phyloP scores from a whole-genome alignment of 352 stramenopile species.

The Globisporangium alternatum region DNA sequence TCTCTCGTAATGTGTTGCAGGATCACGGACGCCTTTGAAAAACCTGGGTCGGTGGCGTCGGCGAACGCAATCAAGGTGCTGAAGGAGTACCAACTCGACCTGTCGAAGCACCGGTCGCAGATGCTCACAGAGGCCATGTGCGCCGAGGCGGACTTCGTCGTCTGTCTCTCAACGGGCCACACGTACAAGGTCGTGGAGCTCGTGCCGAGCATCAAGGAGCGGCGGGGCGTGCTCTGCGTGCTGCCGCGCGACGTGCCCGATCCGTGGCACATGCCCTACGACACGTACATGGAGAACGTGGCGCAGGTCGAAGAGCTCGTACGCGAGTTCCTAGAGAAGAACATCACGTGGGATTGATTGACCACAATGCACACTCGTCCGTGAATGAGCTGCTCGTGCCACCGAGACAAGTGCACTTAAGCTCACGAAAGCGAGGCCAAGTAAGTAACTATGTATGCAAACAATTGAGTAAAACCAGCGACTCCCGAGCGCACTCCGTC shows the following conservation, averaged over 20 bases:
- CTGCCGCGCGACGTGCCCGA: constrained; percentile 68
- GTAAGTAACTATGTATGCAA: constrained; percentile 9
- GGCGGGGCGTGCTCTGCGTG: constrained; percentile 48
- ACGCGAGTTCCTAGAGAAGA: constrained; percentile 69
- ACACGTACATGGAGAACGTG: constrained; percentile 81
- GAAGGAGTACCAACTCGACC: constrained; percentile 73
- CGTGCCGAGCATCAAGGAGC: constrained; percentile 58
- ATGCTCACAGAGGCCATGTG: constrained; percentile 68
- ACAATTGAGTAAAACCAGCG: not conserved
- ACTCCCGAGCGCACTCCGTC: too few species aligned
- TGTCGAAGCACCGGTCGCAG: constrained; percentile 63
- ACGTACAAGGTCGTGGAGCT: constrained; percentile 62
- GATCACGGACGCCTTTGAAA: constrained; percentile 72
- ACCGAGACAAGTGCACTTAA: not conserved
- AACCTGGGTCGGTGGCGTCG: constrained; percentile 58
- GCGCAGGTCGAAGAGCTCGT: constrained; percentile 72
- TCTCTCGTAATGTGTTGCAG: constrained; percentile 22
- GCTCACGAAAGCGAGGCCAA: not conserved
- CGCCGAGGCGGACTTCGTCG: constrained; percentile 62
- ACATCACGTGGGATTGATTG: constrained; percentile 37
- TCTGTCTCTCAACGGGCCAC: constrained; percentile 67
- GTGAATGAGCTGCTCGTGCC: not conserved
- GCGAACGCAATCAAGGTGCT: constrained; percentile 61
- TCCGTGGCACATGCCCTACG: constrained; percentile 82
- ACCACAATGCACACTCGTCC: not conserved